phyloP scores from a whole-genome alignment of 2,329 filamentous ascomycete genomes.

The Fusarium sp. region DNA sequence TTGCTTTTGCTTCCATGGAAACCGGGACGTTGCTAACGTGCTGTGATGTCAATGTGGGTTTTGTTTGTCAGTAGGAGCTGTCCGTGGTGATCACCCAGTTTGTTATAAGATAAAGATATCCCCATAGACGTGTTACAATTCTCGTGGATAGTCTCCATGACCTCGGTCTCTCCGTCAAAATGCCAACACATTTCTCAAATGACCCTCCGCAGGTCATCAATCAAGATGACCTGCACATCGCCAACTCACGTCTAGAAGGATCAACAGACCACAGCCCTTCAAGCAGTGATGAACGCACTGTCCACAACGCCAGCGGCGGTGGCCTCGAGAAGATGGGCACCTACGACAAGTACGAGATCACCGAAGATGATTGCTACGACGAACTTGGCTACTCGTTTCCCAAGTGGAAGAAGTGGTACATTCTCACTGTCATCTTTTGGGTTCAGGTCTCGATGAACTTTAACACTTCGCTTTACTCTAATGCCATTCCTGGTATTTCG shows the following conservation, averaged over 20 bases:
- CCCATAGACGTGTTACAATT: constrained; percentile 1
- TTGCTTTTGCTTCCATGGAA: constrained; percentile 20
- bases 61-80: not conserved
- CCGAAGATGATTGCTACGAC: constrained; percentile 68
- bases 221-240: constrained; percentile 47
- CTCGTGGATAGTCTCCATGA: not conserved
- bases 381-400: constrained; percentile 70
- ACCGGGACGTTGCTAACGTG: not conserved
- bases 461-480: constrained; percentile 77
- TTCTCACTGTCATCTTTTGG: constrained; percentile 74
- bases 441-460: constrained; percentile 82
- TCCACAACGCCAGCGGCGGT: constrained; percentile 47
- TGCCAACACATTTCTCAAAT: constrained; percentile 48
- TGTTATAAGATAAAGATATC: not conserved
- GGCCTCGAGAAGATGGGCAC: constrained; percentile 50
- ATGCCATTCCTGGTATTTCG: constrained; percentile 69
- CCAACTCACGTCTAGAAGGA: constrained; percentile 50
- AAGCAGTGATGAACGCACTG: constrained; percentile 21
- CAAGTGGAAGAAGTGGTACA: constrained; percentile 72
- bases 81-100: not conserved
- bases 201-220: constrained; percentile 52
- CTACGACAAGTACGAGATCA: constrained; percentile 56
- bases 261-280: constrained; percentile 29
- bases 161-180: constrained; percentile 17
- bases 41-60: constrained; percentile 38